phyloP scores from a whole-genome alignment of 768 basidiomycete species.

The Amylocystis lapponica region DNA sequence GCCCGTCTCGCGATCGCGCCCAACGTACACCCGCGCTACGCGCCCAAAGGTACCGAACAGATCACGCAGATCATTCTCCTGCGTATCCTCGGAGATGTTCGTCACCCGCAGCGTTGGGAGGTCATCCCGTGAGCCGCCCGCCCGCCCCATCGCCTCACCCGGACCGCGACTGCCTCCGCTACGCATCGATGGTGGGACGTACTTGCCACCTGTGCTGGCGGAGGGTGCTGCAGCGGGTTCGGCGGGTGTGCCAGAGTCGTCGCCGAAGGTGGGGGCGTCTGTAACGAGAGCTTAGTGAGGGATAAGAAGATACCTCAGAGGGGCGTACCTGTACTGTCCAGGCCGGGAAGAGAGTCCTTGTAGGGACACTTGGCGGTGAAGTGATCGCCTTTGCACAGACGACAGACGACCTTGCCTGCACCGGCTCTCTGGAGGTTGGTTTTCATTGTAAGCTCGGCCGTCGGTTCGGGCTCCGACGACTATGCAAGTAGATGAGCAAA shows the following conservation, averaged over 20 bases:
- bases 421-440: slow-evolving; percentile 64
- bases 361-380: slow-evolving; percentile 99
- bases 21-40: slow-evolving; percentile 88
- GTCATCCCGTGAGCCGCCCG: slow-evolving; percentile 71
- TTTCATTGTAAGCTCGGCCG: slow-evolving; percentile 63
- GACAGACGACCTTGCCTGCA: slow-evolving; percentile 84
- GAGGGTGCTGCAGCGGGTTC: slow-evolving; percentile 27
- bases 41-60: slow-evolving; percentile 84
- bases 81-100: slow-evolving; percentile 92
- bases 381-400: slow-evolving; percentile 94
- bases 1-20: slow-evolving; percentile 90
- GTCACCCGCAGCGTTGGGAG: slow-evolving; percentile 95
- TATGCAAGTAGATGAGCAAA: slow-evolving; percentile 19
- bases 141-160: slow-evolving; percentile 71
- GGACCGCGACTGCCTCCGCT: slow-evolving; percentile 57
- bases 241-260: slow-evolving; percentile 28
- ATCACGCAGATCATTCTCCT: slow-evolving; percentile 90
- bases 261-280: slow-evolving; percentile 35
- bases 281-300: slow-evolving; percentile 9
- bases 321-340: slow-evolving; percentile 52
- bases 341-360: slow-evolving; percentile 84
- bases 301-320: slow-evolving; percentile 2
- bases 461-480: slow-evolving; percentile 61
- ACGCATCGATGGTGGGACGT: slow-evolving; percentile 93
- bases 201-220: slow-evolving; percentile 63